Conservation (phyloP, 371 early-diverging fungal species). For the Saksenaea vasiformis region DNA sequence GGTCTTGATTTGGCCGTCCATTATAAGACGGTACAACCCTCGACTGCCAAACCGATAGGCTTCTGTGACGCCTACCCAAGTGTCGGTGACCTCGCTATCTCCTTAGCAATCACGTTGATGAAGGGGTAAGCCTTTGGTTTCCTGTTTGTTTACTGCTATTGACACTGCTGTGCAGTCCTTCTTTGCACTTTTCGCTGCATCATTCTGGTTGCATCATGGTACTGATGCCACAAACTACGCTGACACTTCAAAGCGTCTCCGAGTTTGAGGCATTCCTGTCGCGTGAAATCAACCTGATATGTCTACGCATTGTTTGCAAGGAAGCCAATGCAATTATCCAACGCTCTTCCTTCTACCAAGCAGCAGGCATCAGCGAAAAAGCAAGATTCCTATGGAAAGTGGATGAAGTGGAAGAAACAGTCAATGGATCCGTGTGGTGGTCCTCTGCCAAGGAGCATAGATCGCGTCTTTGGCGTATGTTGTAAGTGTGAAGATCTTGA, state of each 20-base stretch:
- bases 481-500: background rate
- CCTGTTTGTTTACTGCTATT: background rate
- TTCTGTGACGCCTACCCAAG: slow-evolving; percentile 34
- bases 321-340: slow-evolving; percentile 45
- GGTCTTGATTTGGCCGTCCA: slow-evolving; percentile 38
- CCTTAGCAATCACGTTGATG: slow-evolving; percentile 32
- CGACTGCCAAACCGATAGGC: background rate
- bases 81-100: slow-evolving; percentile 29
- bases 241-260: slow-evolving; percentile 40
- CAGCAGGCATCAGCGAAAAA: slow-evolving; percentile 26
- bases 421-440: slow-evolving; percentile 43
- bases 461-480: background rate
- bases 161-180: slow-evolving; percentile 20
- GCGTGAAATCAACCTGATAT: slow-evolving; percentile 49
- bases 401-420: slow-evolving; percentile 49
- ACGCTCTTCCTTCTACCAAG: slow-evolving; percentile 14
- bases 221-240: slow-evolving; percentile 41
- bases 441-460: background rate
- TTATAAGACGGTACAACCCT: slow-evolving; percentile 25
- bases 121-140: slow-evolving; percentile 35
- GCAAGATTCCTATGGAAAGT: slow-evolving; percentile 42
- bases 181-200: slow-evolving; percentile 31
- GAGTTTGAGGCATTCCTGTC: slow-evolving; percentile 47
- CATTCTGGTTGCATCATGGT: slow-evolving; percentile 43
- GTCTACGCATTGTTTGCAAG: slow-evolving; percentile 43